phyloP scores from a whole-genome alignment of 2,329 filamentous ascomycete genomes.

The Fusarium penzigii region DNA sequence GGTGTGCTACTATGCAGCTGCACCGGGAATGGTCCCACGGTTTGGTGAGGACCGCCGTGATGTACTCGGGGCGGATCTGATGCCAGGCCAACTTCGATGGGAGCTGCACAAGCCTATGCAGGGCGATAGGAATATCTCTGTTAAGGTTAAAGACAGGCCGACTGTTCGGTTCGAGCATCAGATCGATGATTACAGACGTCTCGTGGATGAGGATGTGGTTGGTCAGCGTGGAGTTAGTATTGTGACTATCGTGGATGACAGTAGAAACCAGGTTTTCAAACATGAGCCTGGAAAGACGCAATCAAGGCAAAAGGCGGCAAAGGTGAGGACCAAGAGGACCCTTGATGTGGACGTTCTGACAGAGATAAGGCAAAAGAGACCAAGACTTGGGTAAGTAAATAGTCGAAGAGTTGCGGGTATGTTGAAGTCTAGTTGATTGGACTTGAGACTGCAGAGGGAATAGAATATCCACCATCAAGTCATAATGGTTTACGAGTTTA shows the following conservation, averaged over 20 bases:
- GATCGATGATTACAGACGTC: neutral
- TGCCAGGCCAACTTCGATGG: slow-evolving; percentile 28
- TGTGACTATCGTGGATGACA: slow-evolving; percentile 12
- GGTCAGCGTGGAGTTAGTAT: slow-evolving; percentile 15
- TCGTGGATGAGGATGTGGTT: slow-evolving; percentile 18
- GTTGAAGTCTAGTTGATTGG: too few relatives aligned
- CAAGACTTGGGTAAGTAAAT: too few relatives aligned
- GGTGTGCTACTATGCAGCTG: slow-evolving; percentile 25
- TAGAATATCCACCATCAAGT: too few relatives aligned
- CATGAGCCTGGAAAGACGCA: slow-evolving; percentile 11
- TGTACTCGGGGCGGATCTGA: slow-evolving; percentile 28
- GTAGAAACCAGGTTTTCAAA: slow-evolving; percentile 1
- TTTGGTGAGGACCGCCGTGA: slow-evolving; percentile 29
- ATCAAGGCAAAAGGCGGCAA: neutral
- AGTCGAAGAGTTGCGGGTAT: too few relatives aligned
- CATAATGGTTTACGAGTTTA: too few relatives aligned
- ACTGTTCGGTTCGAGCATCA: slow-evolving; percentile 20
- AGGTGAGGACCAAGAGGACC: neutral
- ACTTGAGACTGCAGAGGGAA: too few relatives aligned
- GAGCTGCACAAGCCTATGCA: slow-evolving; percentile 19
- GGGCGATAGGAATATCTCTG: slow-evolving; percentile 3
- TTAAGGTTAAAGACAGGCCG: slow-evolving; percentile 11
- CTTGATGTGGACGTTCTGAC: neutral
- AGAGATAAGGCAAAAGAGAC: too few relatives aligned
- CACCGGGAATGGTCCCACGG: slow-evolving; percentile 21